Evolutionary conservation across 805 yeast species (phyloP).

Genomic region (Yarrowia sp.): DNA sequence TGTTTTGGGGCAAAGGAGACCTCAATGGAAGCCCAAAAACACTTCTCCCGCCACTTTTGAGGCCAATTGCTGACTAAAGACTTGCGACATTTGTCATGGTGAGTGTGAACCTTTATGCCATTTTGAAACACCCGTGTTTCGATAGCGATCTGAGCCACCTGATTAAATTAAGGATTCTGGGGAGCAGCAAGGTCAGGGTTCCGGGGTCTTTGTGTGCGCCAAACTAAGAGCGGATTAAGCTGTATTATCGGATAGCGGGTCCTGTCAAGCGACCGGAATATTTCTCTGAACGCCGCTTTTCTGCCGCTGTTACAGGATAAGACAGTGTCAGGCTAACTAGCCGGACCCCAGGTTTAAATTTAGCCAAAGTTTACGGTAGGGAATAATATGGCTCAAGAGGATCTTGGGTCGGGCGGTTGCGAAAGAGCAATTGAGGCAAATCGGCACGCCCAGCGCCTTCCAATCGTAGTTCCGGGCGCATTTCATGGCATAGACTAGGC

Average conservation of each 20-base stretch:
- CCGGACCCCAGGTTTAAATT: neutral
- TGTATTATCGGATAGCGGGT: too few species aligned
- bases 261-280: too few species aligned
- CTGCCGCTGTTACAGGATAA: neutral
- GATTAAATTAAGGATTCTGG: neutral
- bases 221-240: neutral
- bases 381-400: neutral
- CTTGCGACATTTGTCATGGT: too few species aligned
- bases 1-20: too few species aligned
- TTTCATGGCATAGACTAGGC: neutral
- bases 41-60: too few species aligned
- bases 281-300: neutral
- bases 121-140: neutral
- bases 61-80: too few species aligned
- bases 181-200: neutral
- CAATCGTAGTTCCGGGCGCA: too few species aligned
- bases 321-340: neutral
- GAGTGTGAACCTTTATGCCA: neutral
- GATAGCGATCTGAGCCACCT: neutral
- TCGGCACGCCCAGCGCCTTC: too few species aligned
- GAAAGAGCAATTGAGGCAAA: neutral
- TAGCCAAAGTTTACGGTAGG: neutral
- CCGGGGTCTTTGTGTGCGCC: neutral
- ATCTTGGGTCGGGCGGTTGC: too few species aligned
- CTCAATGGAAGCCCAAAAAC: too few species aligned